A percentile compares a stretch with the other conserved stretches of the same genome.
These are phyloP conservation scores for Sugiyamaella boreocaroliniensis DNA, from an alignment of 805 yeast species.

Conservation along the genomic window DNA sequence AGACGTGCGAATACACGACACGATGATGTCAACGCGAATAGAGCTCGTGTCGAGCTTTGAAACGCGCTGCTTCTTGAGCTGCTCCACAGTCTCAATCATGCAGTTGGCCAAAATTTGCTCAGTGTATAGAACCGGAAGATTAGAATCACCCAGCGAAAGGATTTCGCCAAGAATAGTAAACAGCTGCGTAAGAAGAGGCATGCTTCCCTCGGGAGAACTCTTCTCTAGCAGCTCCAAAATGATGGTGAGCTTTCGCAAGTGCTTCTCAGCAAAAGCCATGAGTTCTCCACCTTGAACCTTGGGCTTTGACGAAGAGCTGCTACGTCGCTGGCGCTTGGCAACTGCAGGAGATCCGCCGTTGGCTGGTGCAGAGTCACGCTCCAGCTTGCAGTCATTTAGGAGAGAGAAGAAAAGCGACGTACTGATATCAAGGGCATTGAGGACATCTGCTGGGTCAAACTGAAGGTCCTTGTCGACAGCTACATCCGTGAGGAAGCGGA, in stretches of 20 bases:
- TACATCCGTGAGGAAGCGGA: slow-evolving; percentile 55
- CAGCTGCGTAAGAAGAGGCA: slow-evolving; percentile 27
- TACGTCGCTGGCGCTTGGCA: slow-evolving; percentile 69
- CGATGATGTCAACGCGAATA: slow-evolving; percentile 83
- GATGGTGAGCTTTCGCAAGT: slow-evolving; percentile 69
- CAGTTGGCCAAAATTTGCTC: slow-evolving; percentile 88
- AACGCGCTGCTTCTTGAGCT: slow-evolving; percentile 38
- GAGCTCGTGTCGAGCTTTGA: slow-evolving; percentile 51
- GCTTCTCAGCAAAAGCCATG: slow-evolving; percentile 66
- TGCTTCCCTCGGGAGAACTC: slow-evolving; percentile 24
- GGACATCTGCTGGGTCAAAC: slow-evolving; percentile 43
- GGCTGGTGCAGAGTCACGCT: slow-evolving; percentile 34
- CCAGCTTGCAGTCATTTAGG: slow-evolving; percentile 54
- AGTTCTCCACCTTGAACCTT: slow-evolving; percentile 53
- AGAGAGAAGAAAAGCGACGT: slow-evolving; percentile 53
- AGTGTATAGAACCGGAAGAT: slow-evolving; percentile 81
- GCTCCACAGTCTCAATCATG: slow-evolving; percentile 61
- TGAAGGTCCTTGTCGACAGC: slow-evolving; percentile 36
- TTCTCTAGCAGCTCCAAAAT: slow-evolving; percentile 73
- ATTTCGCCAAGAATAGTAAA: slow-evolving; percentile 36
- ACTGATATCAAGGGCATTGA: slow-evolving; percentile 49
- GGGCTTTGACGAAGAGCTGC: slow-evolving; percentile 65
- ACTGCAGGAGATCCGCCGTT: slow-evolving; percentile 17
- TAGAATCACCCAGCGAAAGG: slow-evolving; percentile 76
- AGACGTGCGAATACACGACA: slow-evolving; percentile 82